Evolutionary conservation across 2,329 filamentous ascomycete species (phyloP).

Genomic region (Tolypocladium nubicola): DNA sequence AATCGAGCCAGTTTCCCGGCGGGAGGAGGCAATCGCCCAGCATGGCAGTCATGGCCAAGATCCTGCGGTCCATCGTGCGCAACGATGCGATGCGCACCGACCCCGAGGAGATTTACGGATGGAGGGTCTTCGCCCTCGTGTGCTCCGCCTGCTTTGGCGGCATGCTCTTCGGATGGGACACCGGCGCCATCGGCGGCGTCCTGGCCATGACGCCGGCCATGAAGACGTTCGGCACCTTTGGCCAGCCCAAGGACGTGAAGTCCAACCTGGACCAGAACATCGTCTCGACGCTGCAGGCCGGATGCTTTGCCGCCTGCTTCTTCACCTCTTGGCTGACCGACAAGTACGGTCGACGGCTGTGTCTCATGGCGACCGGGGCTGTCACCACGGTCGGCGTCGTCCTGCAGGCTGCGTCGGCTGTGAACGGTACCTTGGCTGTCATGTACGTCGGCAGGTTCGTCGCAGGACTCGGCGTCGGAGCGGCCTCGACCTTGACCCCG

Average conservation of each 20-base stretch:
- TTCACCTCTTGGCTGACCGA: slow-evolving; percentile 43
- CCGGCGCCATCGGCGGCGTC: slow-evolving; percentile 58
- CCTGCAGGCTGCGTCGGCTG: slow-evolving; percentile 49
- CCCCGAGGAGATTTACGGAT: slow-evolving; percentile 58
- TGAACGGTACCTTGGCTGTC: slow-evolving; percentile 40
- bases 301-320: slow-evolving; percentile 56
- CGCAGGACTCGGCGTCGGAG: slow-evolving; percentile 38
- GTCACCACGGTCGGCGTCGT: slow-evolving; percentile 51
- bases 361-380: slow-evolving; percentile 44
- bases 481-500: slow-evolving; percentile 33
- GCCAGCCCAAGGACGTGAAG: slow-evolving; percentile 15
- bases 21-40: background rate
- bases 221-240: slow-evolving; percentile 25
- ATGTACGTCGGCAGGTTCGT: slow-evolving; percentile 57
- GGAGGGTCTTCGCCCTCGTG: slow-evolving; percentile 54
- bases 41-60: slow-evolving; percentile 28
- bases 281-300: slow-evolving; percentile 60
- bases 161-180: slow-evolving; percentile 40
- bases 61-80: slow-evolving; percentile 48
- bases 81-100: slow-evolving; percentile 64
- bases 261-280: slow-evolving; percentile 54
- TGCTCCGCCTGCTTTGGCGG: slow-evolving; percentile 60
- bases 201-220: slow-evolving; percentile 49
- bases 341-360: slow-evolving; percentile 40
- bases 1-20: background rate